Conservation (phyloP, 768 basidiomycete species). For the Postia placenta region DNA sequence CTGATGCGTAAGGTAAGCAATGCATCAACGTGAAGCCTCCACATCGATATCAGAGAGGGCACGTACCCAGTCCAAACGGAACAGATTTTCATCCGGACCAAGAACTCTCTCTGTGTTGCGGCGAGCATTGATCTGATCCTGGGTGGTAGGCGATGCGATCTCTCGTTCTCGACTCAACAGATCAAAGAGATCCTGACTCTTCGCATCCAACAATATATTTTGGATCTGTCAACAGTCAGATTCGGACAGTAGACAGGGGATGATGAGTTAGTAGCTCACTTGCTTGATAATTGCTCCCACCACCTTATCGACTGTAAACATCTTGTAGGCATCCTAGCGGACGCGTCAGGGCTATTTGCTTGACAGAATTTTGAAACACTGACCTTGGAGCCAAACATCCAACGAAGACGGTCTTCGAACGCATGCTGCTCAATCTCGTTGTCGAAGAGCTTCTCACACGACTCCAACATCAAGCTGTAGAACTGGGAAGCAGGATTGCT, state of each 20-base stretch:
- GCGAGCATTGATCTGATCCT: background rate
- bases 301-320: background rate
- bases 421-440: constrained; percentile 80
- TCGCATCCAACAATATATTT: background rate
- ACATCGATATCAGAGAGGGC: background rate
- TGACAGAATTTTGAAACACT: constrained; percentile 3
- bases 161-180: background rate
- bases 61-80: background rate
- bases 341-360: background rate
- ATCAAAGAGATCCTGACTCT: background rate
- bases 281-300: background rate
- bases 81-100: background rate
- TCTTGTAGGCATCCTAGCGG: background rate
- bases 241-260: background rate
- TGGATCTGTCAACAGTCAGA: background rate
- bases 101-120: background rate
- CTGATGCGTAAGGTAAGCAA: too few relatives aligned
- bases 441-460: constrained; percentile 88
- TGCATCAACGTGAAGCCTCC: too few relatives aligned
- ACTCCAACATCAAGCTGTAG: constrained; percentile 79
- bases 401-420: constrained; percentile 90
- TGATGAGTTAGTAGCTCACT: background rate
- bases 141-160: background rate
- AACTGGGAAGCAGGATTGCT: constrained; percentile 51
- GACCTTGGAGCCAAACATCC: constrained; percentile 81